Conservation (phyloP, 129 eudicot species). For the Apium graveolens region DNA sequence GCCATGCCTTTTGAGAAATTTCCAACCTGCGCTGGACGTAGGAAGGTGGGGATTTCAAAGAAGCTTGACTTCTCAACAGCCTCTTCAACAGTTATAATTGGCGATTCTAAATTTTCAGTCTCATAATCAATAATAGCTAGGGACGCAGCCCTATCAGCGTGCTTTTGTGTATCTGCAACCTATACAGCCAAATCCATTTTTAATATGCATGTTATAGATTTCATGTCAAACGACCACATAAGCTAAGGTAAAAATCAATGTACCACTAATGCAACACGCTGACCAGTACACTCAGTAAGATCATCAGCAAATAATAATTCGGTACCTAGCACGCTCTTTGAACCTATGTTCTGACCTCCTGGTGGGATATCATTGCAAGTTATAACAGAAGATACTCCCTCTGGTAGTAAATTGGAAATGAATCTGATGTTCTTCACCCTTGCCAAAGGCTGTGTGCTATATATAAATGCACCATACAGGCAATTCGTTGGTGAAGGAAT, state of each 20-base stretch:
- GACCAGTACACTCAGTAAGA: slow-evolving; percentile 58
- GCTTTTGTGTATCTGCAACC: slow-evolving; percentile 88
- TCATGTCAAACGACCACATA: neutral
- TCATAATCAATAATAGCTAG: slow-evolving; percentile 61
- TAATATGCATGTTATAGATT: neutral
- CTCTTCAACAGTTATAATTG: slow-evolving; percentile 84
- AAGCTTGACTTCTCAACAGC: slow-evolving; percentile 86
- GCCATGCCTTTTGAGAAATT: slow-evolving; percentile 89
- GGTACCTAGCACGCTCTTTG: slow-evolving; percentile 33
- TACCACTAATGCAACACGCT: slow-evolving; percentile 77
- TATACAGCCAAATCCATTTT: slow-evolving; percentile 15
- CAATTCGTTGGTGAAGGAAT: slow-evolving; percentile 74
- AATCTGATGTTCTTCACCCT: slow-evolving; percentile 51
- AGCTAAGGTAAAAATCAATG: slow-evolving; percentile 3
- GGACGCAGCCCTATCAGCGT: slow-evolving; percentile 70
- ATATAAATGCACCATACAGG: slow-evolving; percentile 69
- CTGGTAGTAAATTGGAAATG: slow-evolving; percentile 22
- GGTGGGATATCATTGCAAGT: slow-evolving; percentile 66
- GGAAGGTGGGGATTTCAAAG: slow-evolving; percentile 52
- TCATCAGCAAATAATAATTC: slow-evolving; percentile 78
- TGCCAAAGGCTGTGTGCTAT: slow-evolving; percentile 71
- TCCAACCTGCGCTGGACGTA: slow-evolving; percentile 69
- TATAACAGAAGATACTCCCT: slow-evolving; percentile 37
- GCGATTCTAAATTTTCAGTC: slow-evolving; percentile 49
- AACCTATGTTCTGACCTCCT: slow-evolving; percentile 64